phyloP scores from a whole-genome alignment of 2,329 filamentous ascomycete genomes.

The Didymella pinodella region DNA sequence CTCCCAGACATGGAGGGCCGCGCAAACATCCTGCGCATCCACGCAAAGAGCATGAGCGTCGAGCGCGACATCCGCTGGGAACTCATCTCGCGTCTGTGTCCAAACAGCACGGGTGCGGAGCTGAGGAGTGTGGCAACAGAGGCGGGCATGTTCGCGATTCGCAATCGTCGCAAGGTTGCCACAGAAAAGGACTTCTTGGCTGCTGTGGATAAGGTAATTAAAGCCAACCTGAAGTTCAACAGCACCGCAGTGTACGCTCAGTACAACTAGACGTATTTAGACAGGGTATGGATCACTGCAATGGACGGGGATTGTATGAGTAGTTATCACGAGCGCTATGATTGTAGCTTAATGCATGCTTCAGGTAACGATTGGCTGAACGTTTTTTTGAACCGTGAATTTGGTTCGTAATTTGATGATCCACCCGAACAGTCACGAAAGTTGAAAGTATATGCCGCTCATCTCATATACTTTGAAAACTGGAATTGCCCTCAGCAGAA shows the following conservation, averaged over 20 bases:
- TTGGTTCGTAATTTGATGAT: too few species aligned
- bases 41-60: slow-evolving; percentile 99
- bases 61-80: slow-evolving; percentile 99
- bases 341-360: slow-evolving; percentile 16
- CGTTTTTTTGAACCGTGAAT: too few species aligned
- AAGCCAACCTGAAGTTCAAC: slow-evolving; percentile 99
- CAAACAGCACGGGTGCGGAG: slow-evolving; percentile 96
- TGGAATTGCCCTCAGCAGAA: too few species aligned
- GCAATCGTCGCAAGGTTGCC: slow-evolving; percentile 93
- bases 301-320: slow-evolving; percentile 12
- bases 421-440: too few species aligned
- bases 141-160: slow-evolving; percentile 97
- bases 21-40: slow-evolving; percentile 96
- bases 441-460: too few species aligned
- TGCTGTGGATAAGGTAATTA: slow-evolving; percentile 99
- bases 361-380: too few species aligned
- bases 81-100: slow-evolving; percentile 94
- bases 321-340: slow-evolving; percentile 20
- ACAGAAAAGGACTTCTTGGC: slow-evolving; percentile 99
- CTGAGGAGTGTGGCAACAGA: slow-evolving; percentile 96
- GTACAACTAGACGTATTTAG: slow-evolving; percentile 79
- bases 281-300: not conserved
- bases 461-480: too few species aligned
- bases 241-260: slow-evolving; percentile 98
- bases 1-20: slow-evolving; percentile 96